Evolutionary conservation across 164 flowering plant species (phyloP), one percentile per base, ranked within the genome.

Genomic region (Macadamia integrifolia): DNA sequence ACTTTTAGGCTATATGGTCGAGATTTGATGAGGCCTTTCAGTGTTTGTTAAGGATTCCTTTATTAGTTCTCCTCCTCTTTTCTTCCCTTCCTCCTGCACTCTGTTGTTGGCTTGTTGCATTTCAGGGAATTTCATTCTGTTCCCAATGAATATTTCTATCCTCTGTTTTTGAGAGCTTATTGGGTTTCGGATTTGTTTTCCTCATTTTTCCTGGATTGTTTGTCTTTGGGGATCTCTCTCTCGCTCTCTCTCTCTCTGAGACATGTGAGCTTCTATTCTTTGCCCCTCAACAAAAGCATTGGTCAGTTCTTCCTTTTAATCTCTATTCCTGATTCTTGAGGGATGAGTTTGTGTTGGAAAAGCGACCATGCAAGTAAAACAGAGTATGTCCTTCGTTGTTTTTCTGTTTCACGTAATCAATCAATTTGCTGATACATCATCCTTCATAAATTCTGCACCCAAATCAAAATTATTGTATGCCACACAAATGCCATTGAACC

Each of bases 221-320:
- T 5, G 40, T 35, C 40, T 23, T 23, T 40, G 58, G 43, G 56
- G 66, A 71, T 66, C 63, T 63, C 14, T 59, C 44, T 70, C 67
- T 23, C 23, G 23, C 23, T 23, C 23, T 23, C 23, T 23, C 23
- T 52, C 5, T 14, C 2, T 70, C 71, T 58, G 58, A 13, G 50
- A 67, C 78, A 72, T 73, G 76, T 72, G 81, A 75, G 72, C 67
- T 60, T 68, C 42, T 71, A 49, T 75, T 62, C 63, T 14, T 53
- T 53, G 57, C 46, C 72, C 3, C 65, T 74, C 62, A 62, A 60
- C 61, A 28, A 58, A 49, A 64, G 62, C 64, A 65, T 46, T 58
- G 2, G 57, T 12, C 14, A 4, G 57, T 53, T 70, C 59, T 12
- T 53, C 0, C 18, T 53, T 70, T 66, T 62, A 68, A 48, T 72